phyloP scores from a whole-genome alignment of 2,329 filamentous ascomycete genomes.

The Hymenoscyphus linearis region DNA sequence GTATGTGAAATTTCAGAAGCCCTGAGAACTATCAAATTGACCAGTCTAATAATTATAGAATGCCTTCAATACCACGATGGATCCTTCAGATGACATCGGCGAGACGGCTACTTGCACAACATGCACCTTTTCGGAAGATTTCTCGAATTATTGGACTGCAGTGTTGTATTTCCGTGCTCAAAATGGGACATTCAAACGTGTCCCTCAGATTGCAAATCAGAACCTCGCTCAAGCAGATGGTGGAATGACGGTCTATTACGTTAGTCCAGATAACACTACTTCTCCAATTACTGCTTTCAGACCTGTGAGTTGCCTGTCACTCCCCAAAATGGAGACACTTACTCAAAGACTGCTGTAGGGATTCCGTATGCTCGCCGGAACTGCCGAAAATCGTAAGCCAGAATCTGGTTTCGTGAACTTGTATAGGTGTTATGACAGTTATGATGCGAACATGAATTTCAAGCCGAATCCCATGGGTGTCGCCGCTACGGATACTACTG shows the following conservation, averaged over 20 bases:
- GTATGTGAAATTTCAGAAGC: background rate
- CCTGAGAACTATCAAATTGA: background rate
- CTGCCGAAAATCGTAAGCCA: constrained; percentile 1
- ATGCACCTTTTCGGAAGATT: constrained; percentile 9
- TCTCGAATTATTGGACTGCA: constrained; percentile 10
- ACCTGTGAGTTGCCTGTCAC: background rate
- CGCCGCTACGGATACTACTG: constrained; percentile 30
- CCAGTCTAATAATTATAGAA: background rate
- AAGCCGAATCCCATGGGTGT: constrained; percentile 21
- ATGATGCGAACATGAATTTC: constrained; percentile 23
- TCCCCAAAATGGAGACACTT: background rate
- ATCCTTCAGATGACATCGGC: background rate
- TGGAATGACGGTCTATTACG: constrained; percentile 10
- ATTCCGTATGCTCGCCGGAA: constrained; percentile 8
- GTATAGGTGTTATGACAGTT: constrained; percentile 10
- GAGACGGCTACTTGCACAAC: constrained; percentile 5
- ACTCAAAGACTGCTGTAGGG: background rate
- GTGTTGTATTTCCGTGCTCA: constrained; percentile 9
- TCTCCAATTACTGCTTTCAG: background rate
- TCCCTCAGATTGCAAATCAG: constrained; percentile 5
- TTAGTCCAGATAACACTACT: constrained; percentile 1
- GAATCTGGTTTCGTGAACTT: constrained; percentile 7
- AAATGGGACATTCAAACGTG: constrained; percentile 10
- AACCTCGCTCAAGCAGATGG: constrained; percentile 4
- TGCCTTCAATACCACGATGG: constrained; percentile 6